These are phyloP conservation scores for Magnolia officinalis DNA, from an alignment of 164 flowering plant genomes.

Conservation along the genomic window DNA sequence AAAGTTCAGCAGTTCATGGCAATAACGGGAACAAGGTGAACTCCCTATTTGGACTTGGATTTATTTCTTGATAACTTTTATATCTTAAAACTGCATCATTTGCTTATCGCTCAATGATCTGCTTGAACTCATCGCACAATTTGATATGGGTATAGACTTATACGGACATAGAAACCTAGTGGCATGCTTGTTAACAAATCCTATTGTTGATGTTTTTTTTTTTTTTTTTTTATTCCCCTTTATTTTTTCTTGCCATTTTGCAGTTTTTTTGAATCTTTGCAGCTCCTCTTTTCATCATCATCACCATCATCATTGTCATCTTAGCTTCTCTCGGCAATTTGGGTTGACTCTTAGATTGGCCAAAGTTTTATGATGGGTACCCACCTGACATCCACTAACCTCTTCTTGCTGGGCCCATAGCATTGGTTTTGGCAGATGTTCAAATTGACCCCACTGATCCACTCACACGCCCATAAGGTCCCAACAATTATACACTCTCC, in stretches of 20 bases:
- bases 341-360: background rate
- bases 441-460: no score
- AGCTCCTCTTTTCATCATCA: background rate
- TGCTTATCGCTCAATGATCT: background rate
- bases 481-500: no score
- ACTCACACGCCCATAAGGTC: no score
- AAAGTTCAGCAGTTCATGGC: constrained; percentile 82
- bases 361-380: no score
- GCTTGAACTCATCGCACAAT: background rate
- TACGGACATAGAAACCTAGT: background rate
- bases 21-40: constrained; percentile 81
- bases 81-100: background rate
- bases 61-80: background rate
- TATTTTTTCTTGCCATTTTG: no score
- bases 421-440: no score
- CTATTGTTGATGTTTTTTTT: background rate
- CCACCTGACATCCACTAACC: no score
- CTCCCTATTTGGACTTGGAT: background rate
- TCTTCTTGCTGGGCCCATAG: no score
- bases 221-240: background rate
- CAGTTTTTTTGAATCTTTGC: background rate
- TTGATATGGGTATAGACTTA: background rate
- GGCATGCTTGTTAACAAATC: background rate
- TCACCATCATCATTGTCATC: background rate
- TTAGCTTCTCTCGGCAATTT: background rate